Base-by-base conservation (phyloP, 208 protist genomes). In the Acanthamoeba royreba region DNA sequence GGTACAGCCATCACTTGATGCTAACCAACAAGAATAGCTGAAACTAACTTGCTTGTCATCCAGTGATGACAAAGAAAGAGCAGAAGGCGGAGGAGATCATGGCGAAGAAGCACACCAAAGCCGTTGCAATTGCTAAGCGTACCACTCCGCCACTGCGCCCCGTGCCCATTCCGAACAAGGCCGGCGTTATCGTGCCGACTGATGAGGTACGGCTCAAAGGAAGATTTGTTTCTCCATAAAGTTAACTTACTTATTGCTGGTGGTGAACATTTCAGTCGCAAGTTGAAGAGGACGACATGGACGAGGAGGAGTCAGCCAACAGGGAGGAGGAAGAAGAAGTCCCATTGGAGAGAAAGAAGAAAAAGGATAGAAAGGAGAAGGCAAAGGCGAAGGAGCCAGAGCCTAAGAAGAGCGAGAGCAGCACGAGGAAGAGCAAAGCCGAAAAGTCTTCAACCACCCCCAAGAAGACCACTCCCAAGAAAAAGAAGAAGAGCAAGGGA, bases 61-160 rank as follows among this genome's bases (percentile, higher is more conserved):
- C 69, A 81, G 69, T 81, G 69, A 81, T 81, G 69, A 49, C 69
- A 33, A 81, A 43, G 38, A 81, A 81, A 42, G 69, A 81, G 69
- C 17, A 2, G 40, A 81, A 81, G 69, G 69, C 43, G 69, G 69
- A 81, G 69, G 69, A 81, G 38, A 7, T 81, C 40, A 45, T 1
- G 19, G 11, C 38, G 15, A 81, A 81, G 69, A 81, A 81, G 38
- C 69, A 81, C 38, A n/a, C 69, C 69, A 81, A 81, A 42, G 69
- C 69, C 33, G 38, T 81, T 17, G 40, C 43, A 8, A 22, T 47
- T 42, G 69, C 69, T 25, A 81, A 81, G 69, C 69, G 28, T 13
- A 28, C 40, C 38, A 28, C 25, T 8, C 69, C 69, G 38, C 69
- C 69, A 17, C 69, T 81, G 19, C 69, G 69, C 19, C 69, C 69